These are phyloP conservation scores for Macrophomina phaseolina DNA, from an alignment of 2,329 filamentous ascomycete species.

Conservation along the genomic window DNA sequence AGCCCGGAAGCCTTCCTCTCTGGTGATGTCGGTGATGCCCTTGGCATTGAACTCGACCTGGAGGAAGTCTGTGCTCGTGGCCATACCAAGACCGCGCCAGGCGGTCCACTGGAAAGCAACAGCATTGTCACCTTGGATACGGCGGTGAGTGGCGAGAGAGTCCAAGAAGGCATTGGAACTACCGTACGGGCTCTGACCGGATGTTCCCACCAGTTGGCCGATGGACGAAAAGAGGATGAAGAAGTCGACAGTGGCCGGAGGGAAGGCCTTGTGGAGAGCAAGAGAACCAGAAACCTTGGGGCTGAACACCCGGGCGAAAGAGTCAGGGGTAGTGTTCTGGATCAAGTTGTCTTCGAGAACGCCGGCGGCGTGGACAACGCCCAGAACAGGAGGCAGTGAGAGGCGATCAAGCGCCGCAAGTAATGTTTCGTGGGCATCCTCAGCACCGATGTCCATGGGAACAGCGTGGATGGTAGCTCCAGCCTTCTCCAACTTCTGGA, in stretches of 20 bases:
- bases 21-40: slow-evolving; percentile 51
- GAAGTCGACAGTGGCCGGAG: slow-evolving; percentile 38
- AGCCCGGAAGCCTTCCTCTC: slow-evolving; percentile 50
- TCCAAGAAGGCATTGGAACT: slow-evolving; percentile 32
- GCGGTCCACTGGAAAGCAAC: slow-evolving; percentile 52
- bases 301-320: slow-evolving; percentile 42
- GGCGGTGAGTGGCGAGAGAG: slow-evolving; percentile 31
- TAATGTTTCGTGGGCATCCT: slow-evolving; percentile 34
- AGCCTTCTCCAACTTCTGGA: slow-evolving; percentile 32
- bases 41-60: slow-evolving; percentile 49
- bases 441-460: slow-evolving; percentile 43
- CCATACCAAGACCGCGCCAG: slow-evolving; percentile 52
- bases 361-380: slow-evolving; percentile 51
- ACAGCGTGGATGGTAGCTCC: slow-evolving; percentile 42
- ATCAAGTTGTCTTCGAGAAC: slow-evolving; percentile 47
- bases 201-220: slow-evolving; percentile 24
- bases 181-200: slow-evolving; percentile 30
- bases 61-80: slow-evolving; percentile 45
- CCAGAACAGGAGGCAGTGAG: slow-evolving; percentile 46
- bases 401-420: slow-evolving; percentile 39
- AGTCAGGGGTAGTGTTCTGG: slow-evolving; percentile 37
- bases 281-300: slow-evolving; percentile 41
- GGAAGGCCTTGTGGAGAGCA: slow-evolving; percentile 37
- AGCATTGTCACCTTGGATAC: slow-evolving; percentile 47
- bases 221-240: slow-evolving; percentile 26